These are phyloP conservation scores for Candida nemodendra DNA, from an alignment of 805 yeast genomes.

Conservation along the genomic window DNA sequence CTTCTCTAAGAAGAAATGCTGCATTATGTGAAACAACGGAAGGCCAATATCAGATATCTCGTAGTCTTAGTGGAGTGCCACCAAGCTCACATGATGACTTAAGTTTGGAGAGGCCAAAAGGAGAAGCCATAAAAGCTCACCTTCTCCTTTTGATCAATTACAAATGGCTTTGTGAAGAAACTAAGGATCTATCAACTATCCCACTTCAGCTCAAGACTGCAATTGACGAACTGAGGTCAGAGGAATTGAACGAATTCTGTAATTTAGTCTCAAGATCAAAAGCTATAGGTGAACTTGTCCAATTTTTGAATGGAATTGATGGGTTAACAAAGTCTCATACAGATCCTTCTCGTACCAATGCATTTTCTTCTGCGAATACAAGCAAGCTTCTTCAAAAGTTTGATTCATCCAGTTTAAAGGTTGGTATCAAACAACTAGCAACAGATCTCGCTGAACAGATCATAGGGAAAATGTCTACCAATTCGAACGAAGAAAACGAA, in stretches of 20 bases:
- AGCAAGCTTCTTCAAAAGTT: slow-evolving; percentile 55
- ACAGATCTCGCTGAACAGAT: slow-evolving; percentile 54
- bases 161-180: slow-evolving; percentile 48
- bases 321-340: slow-evolving; percentile 42
- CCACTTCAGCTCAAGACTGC: slow-evolving; percentile 23
- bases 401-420: slow-evolving; percentile 56
- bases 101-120: neutral
- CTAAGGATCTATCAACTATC: slow-evolving; percentile 27
- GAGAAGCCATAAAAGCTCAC: slow-evolving; percentile 17
- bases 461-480: slow-evolving; percentile 28
- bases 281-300: slow-evolving; percentile 65
- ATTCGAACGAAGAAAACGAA: slow-evolving; percentile 26
- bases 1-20: slow-evolving; percentile 14
- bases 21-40: slow-evolving; percentile 8
- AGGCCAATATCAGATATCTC: slow-evolving; percentile 3
- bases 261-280: slow-evolving; percentile 42
- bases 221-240: slow-evolving; percentile 31
- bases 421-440: slow-evolving; percentile 54
- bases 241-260: slow-evolving; percentile 44
- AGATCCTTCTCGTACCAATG: slow-evolving; percentile 58
- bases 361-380: slow-evolving; percentile 59
- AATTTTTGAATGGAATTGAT: slow-evolving; percentile 64
- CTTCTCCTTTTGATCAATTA: slow-evolving; percentile 53
- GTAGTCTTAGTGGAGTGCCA: slow-evolving; percentile 5
- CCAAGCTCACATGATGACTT: slow-evolving; percentile 1